Base-by-base conservation (phyloP, 768 basidiomycete genomes). In the Mycena pura region DNA sequence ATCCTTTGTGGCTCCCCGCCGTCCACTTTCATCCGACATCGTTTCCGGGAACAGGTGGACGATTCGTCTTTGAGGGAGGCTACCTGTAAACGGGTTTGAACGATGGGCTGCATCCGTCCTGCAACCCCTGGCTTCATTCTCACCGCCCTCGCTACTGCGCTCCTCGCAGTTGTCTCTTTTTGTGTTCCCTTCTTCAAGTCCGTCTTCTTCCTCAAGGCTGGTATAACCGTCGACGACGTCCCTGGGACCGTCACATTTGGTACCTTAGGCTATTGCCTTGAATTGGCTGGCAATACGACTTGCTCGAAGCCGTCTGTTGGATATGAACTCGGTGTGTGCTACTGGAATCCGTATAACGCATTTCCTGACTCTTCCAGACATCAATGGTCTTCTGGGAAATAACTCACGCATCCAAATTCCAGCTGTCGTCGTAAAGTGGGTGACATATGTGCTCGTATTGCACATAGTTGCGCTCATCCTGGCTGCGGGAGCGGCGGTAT, bases 391-490 rank as follows among this genome's bases (percentile, higher is more conserved):
- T 2, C 86, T 97, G 29, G 92, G 89, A 6, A 83, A 93, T 72
- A 75, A 81, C 4, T 77, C 84, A 2, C 68, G 79, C 25, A 76
- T 96, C 32, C 74, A 93, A 66, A 92, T 98, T 49, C 94, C 95
- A 2, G 79, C 86, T 56, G 85, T 93, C 6, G 83, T 88, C 48
- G 91, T 95, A 62, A 96, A 97, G 79, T 98, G 96, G 93, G 79
- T 98, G 71, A 99, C 97, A 10, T 96, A 96, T 70, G 89, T 88
- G 22, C 87, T 99, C 65, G 87, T 98, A 64, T 83, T 99, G 15
- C 96, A 99, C 72, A 87, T 97, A 60, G 87, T 95, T 57, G 96
- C 93, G 15, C 86, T 98, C 56, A 84, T 74, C 13, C 82, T 91
- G 32, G 85, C 93, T 9, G 89, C 83, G 14, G 79, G 85, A 25